Conservation (phyloP, 352 stramenopile species). For the Pseudoperonospora humuli region DNA sequence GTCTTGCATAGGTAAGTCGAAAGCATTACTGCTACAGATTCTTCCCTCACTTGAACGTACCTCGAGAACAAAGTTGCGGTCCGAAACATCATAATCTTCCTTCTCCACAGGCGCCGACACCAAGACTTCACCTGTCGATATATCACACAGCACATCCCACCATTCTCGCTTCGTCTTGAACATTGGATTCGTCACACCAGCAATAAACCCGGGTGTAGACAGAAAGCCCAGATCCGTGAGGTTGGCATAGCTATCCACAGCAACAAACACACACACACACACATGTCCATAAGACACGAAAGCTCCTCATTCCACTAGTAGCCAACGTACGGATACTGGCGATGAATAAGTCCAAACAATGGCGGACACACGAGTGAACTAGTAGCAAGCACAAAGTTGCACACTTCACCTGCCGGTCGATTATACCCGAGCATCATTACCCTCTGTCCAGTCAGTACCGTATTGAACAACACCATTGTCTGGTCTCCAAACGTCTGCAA, state of each 20-base stretch:
- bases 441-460: slow-evolving; percentile 65
- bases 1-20: not conserved
- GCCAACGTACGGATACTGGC: slow-evolving; percentile 56
- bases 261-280: not conserved
- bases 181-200: slow-evolving; percentile 89
- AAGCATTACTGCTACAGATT: not conserved
- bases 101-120: slow-evolving; percentile 50
- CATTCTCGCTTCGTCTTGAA: slow-evolving; percentile 88
- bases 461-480: slow-evolving; percentile 82
- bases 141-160: slow-evolving; percentile 88
- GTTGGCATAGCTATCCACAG: slow-evolving; percentile 63
- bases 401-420: slow-evolving; percentile 71
- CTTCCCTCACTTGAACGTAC: slow-evolving; percentile 14
- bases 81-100: slow-evolving; percentile 62
- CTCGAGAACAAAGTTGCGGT: slow-evolving; percentile 71
- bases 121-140: slow-evolving; percentile 73
- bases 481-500: slow-evolving; percentile 78
- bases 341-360: slow-evolving; percentile 66
- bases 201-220: slow-evolving; percentile 77
- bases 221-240: slow-evolving; percentile 86
- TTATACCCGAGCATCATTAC: slow-evolving; percentile 83
- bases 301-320: not conserved
- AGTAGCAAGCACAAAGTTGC: slow-evolving; percentile 80
- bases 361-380: slow-evolving; percentile 79
- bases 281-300: not conserved